phyloP scores from a whole-genome alignment of 805 yeast species.

The Hanseniaspora guilliermondii region DNA sequence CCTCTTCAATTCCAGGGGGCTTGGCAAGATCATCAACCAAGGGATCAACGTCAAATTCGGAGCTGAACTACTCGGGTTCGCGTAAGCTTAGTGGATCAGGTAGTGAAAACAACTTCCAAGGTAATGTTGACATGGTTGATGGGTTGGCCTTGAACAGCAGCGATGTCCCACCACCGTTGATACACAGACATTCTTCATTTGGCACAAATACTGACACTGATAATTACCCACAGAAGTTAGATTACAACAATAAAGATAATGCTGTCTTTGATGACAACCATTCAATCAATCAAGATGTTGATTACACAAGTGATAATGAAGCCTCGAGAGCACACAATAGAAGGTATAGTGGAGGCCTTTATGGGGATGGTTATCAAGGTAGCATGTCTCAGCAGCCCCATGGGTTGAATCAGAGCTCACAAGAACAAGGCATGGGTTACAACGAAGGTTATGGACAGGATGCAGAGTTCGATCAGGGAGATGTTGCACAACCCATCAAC shows the following conservation, averaged over 20 bases:
- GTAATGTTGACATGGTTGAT: conserved; percentile 16
- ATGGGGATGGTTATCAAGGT: not conserved
- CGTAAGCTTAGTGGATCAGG: conserved; percentile 17
- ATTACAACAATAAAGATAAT: not conserved
- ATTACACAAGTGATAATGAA: conserved; percentile 8
- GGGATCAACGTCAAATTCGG: conserved; percentile 12
- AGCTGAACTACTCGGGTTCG: conserved; percentile 17
- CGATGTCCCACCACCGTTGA: conserved; percentile 1
- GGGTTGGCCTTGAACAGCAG: conserved; percentile 20
- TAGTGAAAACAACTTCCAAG: conserved; percentile 14
- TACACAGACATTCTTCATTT: conserved; percentile 11
- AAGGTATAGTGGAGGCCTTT: not conserved
- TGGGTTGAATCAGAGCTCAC: not conserved
- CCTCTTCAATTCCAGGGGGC: conserved; percentile 4
- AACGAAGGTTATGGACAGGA: not conserved
- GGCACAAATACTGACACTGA: conserved; percentile 1
- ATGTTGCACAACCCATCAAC: conserved; percentile 21
- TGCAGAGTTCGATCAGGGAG: conserved; percentile 17
- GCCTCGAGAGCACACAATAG: not conserved
- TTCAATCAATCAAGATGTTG: conserved; percentile 1
- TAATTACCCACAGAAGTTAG: not conserved
- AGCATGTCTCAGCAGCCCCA: not conserved
- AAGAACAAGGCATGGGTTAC: not conserved
- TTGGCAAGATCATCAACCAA: conserved; percentile 10
- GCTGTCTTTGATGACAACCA: conserved; percentile 12